Percentiles rank a stretch among this genome's conserved stretches.
phyloP scores from a whole-genome alignment of 352 stramenopile species.

The Globisporangium yorkense region DNA sequence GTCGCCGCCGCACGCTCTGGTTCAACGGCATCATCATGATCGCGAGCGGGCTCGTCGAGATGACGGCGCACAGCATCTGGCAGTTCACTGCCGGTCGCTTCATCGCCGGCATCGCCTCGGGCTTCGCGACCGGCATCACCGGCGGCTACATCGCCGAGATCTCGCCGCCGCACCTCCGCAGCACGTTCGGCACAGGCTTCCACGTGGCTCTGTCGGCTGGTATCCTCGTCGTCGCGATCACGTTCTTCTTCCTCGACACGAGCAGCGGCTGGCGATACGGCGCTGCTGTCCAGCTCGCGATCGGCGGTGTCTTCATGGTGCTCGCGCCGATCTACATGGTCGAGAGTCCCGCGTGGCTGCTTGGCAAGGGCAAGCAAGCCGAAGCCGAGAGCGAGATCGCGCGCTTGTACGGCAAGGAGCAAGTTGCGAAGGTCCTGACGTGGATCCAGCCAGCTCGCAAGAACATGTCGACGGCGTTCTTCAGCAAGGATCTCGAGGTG shows the following conservation, averaged over 20 bases:
- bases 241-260: slow-evolving; percentile 51
- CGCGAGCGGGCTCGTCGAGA: slow-evolving; percentile 21
- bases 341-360: slow-evolving; percentile 32
- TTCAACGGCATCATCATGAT: slow-evolving; percentile 31
- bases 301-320: slow-evolving; percentile 21
- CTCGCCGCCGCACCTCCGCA: slow-evolving; percentile 28
- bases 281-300: slow-evolving; percentile 26
- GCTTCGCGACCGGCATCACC: slow-evolving; percentile 21
- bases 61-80: slow-evolving; percentile 18
- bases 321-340: slow-evolving; percentile 25
- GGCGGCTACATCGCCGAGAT: slow-evolving; percentile 44
- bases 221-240: slow-evolving; percentile 33
- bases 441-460: slow-evolving; percentile 17
- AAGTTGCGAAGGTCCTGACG: slow-evolving; percentile 20
- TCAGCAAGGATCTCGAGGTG: slow-evolving; percentile 6
- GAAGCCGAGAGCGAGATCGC: slow-evolving; percentile 22
- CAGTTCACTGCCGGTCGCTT: slow-evolving; percentile 28
- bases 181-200: slow-evolving; percentile 21
- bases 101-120: slow-evolving; percentile 31
- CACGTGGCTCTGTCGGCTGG: slow-evolving; percentile 42
- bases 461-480: not conserved
- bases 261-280: slow-evolving; percentile 34
- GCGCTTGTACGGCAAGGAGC: slow-evolving; percentile 21
- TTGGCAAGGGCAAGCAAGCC: slow-evolving; percentile 19
- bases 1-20: slow-evolving; percentile 21